These are phyloP conservation scores for Candida vartiovaarae DNA, from an alignment of 805 yeast genomes.

Conservation along the genomic window DNA sequence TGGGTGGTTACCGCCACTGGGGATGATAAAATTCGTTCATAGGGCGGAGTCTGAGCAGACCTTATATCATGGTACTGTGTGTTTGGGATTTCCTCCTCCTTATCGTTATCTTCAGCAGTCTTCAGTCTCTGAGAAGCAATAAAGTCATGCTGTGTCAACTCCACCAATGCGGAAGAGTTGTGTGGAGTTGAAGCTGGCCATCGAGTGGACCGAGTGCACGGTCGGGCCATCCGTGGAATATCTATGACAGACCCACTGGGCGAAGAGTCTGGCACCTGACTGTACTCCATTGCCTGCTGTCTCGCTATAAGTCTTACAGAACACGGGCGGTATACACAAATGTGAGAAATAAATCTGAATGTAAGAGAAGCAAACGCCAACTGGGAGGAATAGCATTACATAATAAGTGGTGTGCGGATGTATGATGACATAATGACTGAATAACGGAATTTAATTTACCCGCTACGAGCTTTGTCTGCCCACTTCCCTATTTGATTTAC, in stretches of 20 bases:
- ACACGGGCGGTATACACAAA: not conserved
- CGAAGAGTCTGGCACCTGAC: constrained; percentile 11
- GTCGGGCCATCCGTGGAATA: not conserved
- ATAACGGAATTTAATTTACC: too few relatives aligned
- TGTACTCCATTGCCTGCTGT: not conserved
- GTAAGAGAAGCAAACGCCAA: too few relatives aligned
- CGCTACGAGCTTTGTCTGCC: too few relatives aligned
- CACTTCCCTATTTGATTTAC: too few relatives aligned
- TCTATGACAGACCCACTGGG: constrained; percentile 16
- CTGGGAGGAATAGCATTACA: too few relatives aligned
- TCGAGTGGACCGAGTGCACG: too few relatives aligned
- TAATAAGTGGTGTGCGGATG: too few relatives aligned
- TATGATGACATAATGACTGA: too few relatives aligned
- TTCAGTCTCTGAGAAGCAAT: constrained; percentile 7
- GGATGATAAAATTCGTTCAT: constrained; percentile 4
- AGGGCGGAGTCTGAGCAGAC: constrained; percentile 10
- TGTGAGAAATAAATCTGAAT: too few relatives aligned
- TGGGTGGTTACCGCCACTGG: constrained; percentile 1
- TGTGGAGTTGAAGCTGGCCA: too few relatives aligned
- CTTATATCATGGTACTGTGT: constrained; percentile 4
- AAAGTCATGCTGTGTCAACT: constrained; percentile 12
- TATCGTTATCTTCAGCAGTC: not conserved
- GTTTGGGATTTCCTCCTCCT: not conserved
- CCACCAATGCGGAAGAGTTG: constrained; percentile 7
- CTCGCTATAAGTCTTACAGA: not conserved